Base-by-base conservation (phyloP, 1,139 yeast genomes). In the Hemisphaericaspora lyxosophila region DNA sequence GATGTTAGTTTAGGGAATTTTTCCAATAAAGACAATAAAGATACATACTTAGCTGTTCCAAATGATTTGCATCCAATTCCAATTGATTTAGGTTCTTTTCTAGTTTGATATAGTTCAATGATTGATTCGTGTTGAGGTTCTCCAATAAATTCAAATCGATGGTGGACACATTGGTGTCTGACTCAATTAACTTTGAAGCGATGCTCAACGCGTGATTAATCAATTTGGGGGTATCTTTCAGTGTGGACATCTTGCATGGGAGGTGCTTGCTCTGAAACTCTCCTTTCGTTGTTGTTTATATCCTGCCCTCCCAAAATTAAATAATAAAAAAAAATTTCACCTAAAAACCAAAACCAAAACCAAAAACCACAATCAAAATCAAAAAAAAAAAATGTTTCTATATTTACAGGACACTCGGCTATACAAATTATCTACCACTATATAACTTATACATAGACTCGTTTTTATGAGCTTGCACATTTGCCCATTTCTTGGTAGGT, bases 401-500 rank as follows among this genome's bases (percentile, higher is more conserved):
- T 41, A 42, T 42, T 24, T 44, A 42, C 42, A 38, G 26, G 41
- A 20, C 12, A 34, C 23, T 34, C 35, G 6, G 22, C 18, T 17
- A 32, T 32, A 35, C 1, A 28, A 28, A 12, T 50, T 60, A 78
- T 54, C 84, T 80, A 22, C 83, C 83, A 51, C 81, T 70, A 60
- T 64, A 80, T 59, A 73, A 49, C 54, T 61, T 70, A 53, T 75
- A 80, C 54, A 73, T 59, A 7, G 74, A 72, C 39, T 72, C 73
- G 13, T 32, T 44, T 53, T 78, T 71, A 16, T 81, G 61, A 41
- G 67, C 64, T 50, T 72, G 64, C 44, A 73, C 55, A 49, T 75
- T 76, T 34, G 69, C 52, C 68, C 76, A 75, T 46, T 76, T 76
- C 59, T 80, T 81, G n/a, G 85, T 71, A 25, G 97, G 96, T 40